phyloP scores from a whole-genome alignment of 805 yeast genomes.

The Kodamaea leandrae region DNA sequence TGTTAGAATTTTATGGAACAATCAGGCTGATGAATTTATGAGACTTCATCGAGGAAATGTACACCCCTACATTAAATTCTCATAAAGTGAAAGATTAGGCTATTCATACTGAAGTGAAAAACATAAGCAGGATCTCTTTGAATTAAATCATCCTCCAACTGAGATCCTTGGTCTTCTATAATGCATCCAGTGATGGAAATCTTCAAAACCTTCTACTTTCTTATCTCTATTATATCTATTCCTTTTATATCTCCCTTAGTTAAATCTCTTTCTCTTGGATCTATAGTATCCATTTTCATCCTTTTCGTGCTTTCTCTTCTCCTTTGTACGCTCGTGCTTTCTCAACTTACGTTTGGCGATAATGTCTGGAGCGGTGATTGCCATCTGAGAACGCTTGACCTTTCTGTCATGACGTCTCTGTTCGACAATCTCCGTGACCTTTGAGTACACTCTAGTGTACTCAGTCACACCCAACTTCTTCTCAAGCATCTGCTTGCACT shows the following conservation, averaged over 20 bases:
- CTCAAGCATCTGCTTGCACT: conserved; percentile 67
- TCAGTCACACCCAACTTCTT: conserved; percentile 67
- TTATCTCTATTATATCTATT: background rate
- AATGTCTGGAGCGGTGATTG: conserved; percentile 73
- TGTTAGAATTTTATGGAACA: too few species aligned
- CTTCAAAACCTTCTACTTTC: background rate
- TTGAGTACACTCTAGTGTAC: conserved; percentile 58
- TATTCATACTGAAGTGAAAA: too few species aligned
- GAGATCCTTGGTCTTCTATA: background rate
- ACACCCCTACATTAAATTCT: too few species aligned
- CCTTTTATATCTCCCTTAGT: conserved; percentile 3
- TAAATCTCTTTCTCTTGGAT: conserved; percentile 50
- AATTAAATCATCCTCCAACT: background rate
- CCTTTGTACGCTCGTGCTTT: conserved; percentile 73
- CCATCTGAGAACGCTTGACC: conserved; percentile 70
- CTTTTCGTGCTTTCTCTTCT: conserved; percentile 69
- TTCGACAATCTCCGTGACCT: conserved; percentile 59
- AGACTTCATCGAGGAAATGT: too few species aligned
- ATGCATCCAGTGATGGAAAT: background rate
- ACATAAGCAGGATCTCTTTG: too few species aligned
- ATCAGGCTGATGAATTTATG: too few species aligned
- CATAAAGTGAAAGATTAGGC: too few species aligned
- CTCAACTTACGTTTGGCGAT: conserved; percentile 76
- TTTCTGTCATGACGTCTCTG: conserved; percentile 72
- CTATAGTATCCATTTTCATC: conserved; percentile 77